Conservation (phyloP, 1,284 basidiomycete genomes). For the Pholiota adiposa region DNA sequence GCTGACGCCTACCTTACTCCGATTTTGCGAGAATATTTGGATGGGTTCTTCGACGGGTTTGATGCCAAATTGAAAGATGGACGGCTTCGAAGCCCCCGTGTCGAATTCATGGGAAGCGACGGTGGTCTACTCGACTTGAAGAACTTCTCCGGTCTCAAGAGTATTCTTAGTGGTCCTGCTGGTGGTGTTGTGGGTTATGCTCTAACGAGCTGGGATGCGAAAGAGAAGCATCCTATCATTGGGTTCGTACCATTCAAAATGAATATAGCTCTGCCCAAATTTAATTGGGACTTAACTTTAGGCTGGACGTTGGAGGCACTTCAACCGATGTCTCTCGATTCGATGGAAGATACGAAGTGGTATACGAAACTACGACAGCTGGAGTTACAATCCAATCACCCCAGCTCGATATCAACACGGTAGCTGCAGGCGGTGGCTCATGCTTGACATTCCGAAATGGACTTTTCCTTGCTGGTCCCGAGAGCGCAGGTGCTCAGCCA, state of each 20-base stretch:
- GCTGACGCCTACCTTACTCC: constrained; percentile 98
- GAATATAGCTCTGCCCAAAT: neutral
- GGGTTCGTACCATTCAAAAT: constrained; percentile 49
- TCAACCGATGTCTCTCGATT: constrained; percentile 91
- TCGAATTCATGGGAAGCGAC: constrained; percentile 88
- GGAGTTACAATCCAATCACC: constrained; percentile 89
- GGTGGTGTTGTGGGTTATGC: constrained; percentile 91
- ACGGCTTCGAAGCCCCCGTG: constrained; percentile 54
- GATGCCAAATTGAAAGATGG: constrained; percentile 68
- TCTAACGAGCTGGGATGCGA: constrained; percentile 80
- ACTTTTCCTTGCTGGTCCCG: constrained; percentile 82
- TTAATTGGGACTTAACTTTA: constrained; percentile 27
- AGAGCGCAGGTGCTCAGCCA: constrained; percentile 85
- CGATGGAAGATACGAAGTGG: constrained; percentile 84
- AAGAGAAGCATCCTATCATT: constrained; percentile 71
- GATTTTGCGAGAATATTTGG: constrained; percentile 84
- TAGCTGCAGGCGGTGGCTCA: constrained; percentile 88
- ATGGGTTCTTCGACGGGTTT: constrained; percentile 92
- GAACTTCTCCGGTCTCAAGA: constrained; percentile 88
- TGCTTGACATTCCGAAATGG: constrained; percentile 83
- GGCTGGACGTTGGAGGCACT: constrained; percentile 85
- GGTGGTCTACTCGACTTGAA: constrained; percentile 87
- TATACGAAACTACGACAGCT: constrained; percentile 91
- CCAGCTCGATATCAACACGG: constrained; percentile 88
- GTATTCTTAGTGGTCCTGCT: constrained; percentile 86